These are phyloP conservation scores for Lumnitzera littorea DNA, from an alignment of 345 rosid species.

Conservation along the genomic window DNA sequence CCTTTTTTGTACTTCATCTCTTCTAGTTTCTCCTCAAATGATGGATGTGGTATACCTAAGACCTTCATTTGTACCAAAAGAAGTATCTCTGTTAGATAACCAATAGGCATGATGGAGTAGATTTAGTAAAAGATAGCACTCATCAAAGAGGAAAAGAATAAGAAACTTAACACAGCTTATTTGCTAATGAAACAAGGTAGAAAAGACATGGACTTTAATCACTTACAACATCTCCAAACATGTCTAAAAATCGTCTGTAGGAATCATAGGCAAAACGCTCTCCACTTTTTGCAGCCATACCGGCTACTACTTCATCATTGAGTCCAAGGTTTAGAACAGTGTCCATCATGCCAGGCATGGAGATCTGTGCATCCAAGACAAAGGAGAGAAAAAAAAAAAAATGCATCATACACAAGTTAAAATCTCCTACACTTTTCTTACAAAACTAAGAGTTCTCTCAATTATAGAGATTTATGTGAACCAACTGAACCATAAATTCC, in stretches of 20 bases:
- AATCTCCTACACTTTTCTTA: too few species aligned
- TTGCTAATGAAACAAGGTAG: too few species aligned
- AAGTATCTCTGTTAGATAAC: too few species aligned
- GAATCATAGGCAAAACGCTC: conserved; percentile 93
- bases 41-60: conserved; percentile 76
- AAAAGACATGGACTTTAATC: neutral
- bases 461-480: too few species aligned
- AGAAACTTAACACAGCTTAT: too few species aligned
- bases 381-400: too few species aligned
- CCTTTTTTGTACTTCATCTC: conserved; percentile 58
- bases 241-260: conserved; percentile 82
- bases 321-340: conserved; percentile 96
- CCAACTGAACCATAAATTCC: neutral
- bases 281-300: conserved; percentile 74
- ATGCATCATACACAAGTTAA: too few species aligned
- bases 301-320: conserved; percentile 71
- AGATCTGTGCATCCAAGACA: conserved; percentile 31
- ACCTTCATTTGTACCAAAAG: conserved; percentile 34
- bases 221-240: conserved; percentile 93
- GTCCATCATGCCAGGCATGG: conserved; percentile 99
- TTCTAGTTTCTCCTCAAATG: conserved; percentile 71
- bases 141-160: too few species aligned
- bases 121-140: too few species aligned
- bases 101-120: too few species aligned
- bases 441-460: too few species aligned